A percentile compares a stretch with the other conserved stretches of the same genome.
These are phyloP conservation scores for Phytophthora constricta DNA, from an alignment of 352 stramenopile genomes.

Conservation along the genomic window DNA sequence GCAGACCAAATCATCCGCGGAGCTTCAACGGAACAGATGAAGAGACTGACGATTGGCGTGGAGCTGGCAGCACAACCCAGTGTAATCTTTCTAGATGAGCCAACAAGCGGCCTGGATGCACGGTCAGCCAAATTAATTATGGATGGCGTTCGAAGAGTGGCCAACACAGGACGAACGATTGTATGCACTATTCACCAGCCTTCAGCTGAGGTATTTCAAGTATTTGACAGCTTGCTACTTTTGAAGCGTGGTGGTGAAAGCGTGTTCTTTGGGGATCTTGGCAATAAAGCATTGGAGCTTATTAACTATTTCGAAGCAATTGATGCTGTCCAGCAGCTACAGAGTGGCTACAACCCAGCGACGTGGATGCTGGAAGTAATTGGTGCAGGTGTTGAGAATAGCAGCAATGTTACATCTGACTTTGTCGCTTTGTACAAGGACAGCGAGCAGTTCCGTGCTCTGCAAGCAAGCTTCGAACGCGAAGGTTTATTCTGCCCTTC, in stretches of 20 bases:
- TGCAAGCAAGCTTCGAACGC: constrained; percentile 36
- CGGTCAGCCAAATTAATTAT: constrained; percentile 88
- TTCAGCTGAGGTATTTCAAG: constrained; percentile 73
- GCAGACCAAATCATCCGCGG: constrained; percentile 54
- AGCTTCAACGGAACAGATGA: constrained; percentile 58
- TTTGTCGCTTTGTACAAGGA: constrained; percentile 42
- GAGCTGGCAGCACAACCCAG: constrained; percentile 86
- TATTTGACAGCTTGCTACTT: constrained; percentile 80
- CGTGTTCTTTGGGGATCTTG: constrained; percentile 63
- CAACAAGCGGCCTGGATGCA: constrained; percentile 89
- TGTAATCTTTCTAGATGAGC: constrained; percentile 91
- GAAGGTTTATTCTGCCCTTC: constrained; percentile 33
- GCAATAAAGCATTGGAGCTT: constrained; percentile 38
- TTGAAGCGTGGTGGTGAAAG: constrained; percentile 55
- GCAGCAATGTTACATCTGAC: constrained; percentile 28
- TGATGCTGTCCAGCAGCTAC: constrained; percentile 51
- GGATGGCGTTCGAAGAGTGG: constrained; percentile 89
- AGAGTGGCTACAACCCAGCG: constrained; percentile 76
- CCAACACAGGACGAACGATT: constrained; percentile 53
- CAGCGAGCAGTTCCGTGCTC: constrained; percentile 27
- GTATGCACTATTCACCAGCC: constrained; percentile 70
- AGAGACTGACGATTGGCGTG: constrained; percentile 63
- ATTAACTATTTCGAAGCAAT: constrained; percentile 27
- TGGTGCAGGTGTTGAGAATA: constrained; percentile 45
- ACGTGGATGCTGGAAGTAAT: constrained; percentile 41